A percentile compares a stretch with the other conserved stretches of the same genome.
phyloP scores from a whole-genome alignment of 2,329 filamentous ascomycete species.

The Aspergillus sojae region DNA sequence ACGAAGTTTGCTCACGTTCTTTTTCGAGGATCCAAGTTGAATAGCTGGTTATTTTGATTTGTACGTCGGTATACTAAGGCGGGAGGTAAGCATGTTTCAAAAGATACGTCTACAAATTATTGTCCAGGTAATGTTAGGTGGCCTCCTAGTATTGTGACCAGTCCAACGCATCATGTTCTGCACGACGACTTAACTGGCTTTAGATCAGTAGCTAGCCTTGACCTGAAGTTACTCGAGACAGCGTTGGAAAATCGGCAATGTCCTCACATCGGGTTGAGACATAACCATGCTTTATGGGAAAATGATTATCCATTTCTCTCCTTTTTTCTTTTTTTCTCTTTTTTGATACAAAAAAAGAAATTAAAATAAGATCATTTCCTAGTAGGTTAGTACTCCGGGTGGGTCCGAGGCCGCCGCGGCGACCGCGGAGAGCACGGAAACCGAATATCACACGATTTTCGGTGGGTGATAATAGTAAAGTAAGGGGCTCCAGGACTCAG shows the following conservation, averaged over 20 bases:
- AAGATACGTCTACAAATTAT: no score
- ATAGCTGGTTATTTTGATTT: no score
- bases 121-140: no score
- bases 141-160: no score
- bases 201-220: not conserved
- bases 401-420: conserved; percentile 21
- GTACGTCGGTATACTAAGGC: no score
- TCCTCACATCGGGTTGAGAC: not conserved
- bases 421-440: conserved; percentile 12
- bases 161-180: not conserved
- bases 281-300: not conserved
- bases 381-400: not conserved
- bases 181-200: not conserved
- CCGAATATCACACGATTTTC: not conserved
- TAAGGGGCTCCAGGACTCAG: not conserved
- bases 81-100: no score
- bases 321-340: not conserved
- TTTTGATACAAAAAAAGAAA: not conserved
- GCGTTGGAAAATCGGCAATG: not conserved
- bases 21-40: no score
- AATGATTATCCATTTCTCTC: not conserved
- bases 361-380: not conserved
- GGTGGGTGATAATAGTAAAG: no score
- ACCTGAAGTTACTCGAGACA: not conserved
- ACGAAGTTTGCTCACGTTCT: no score